Base-by-base conservation (phyloP, 257 asterid genomes). In the Solanum raphanifolium region DNA sequence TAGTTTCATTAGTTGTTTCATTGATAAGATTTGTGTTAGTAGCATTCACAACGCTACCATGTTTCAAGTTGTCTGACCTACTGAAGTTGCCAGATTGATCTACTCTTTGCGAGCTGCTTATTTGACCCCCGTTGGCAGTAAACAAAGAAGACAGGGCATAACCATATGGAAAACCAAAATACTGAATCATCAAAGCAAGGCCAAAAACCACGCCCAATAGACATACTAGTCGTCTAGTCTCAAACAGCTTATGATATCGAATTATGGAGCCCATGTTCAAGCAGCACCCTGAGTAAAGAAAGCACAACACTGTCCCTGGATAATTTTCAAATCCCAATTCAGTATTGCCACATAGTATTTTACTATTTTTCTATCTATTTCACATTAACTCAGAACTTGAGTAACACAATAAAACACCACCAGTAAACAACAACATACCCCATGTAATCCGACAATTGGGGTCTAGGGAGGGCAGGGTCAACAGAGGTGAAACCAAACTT, bases 141-240 rank as follows among this genome's bases (percentile, higher is more conserved):
- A 92, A 89, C 72, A 94, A 83, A 83, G 98, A 90, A 4, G 95
- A 91, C 3, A 93, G 84, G 68, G 89, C 86, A 88, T 83, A 91
- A 83, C 90, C 88, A 89, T 92, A 92, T 2, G 97, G 95, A 90
- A 93, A 98, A 92, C 92, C 96, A 27, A 94, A 87, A 89, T 90
- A 93, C 90, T 94, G 98, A 86, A 95, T 69, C 65, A 91, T 91
- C 88, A 95, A 87, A 89, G 94, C 86, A 69, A 92, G 65, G 36
- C 93, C 96, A 85, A 94, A 94, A 32, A 90, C 83, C 55, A 91
- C 88, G 32, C 93, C 97, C 86, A 93, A 89, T 58, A 96, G 75
- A 92, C 94, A 89, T 88, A 94, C 81, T 90, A 94, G 87, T 69
- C 93, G 91, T 91, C 94, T 88, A 27, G 92, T 90, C 91, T 93